Evolutionary conservation across 805 yeast species (phyloP).

Genomic region (Lipomyces lipofer): DNA sequence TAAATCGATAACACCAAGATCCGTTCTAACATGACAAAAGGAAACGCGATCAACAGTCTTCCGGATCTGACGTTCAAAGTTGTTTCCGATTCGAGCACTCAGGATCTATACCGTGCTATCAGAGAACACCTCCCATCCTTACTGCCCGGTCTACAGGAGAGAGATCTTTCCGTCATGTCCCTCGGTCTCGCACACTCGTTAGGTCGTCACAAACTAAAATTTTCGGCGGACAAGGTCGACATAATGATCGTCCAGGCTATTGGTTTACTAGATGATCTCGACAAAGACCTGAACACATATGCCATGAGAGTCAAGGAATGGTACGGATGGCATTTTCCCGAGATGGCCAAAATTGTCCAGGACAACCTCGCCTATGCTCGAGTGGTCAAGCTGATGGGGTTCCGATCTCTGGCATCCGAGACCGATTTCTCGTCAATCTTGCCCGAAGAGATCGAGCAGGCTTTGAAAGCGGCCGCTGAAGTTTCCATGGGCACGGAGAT

Average conservation of each 20-base stretch:
- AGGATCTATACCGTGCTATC: constrained; percentile 93
- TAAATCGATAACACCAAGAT: too few relatives aligned
- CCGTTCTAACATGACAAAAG: too few relatives aligned
- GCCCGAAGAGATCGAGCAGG: constrained; percentile 91
- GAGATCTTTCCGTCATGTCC: constrained; percentile 88
- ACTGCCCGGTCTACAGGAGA: constrained; percentile 87
- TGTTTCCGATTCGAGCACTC: constrained; percentile 90
- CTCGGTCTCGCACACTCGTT: constrained; percentile 97
- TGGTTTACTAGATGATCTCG: constrained; percentile 92
- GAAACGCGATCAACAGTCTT: constrained; percentile 88
- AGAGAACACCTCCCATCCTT: constrained; percentile 92
- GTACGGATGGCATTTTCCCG: constrained; percentile 99
- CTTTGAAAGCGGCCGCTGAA: constrained; percentile 94
- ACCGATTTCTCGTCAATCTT: constrained; percentile 86
- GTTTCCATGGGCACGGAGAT: constrained; percentile 99
- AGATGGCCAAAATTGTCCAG: constrained; percentile 92
- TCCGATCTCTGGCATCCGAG: constrained; percentile 85
- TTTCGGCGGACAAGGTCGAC: constrained; percentile 97
- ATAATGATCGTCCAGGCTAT: constrained; percentile 99
- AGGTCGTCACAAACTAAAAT: constrained; percentile 97
- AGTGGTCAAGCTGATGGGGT: constrained; percentile 89
- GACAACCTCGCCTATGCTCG: constrained; percentile 97
- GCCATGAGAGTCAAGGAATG: constrained; percentile 99
- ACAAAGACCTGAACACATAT: constrained; percentile 95
- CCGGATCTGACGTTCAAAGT: constrained; percentile 79